Conservation (phyloP, 306 rosid species). For the Quercus gilva region DNA sequence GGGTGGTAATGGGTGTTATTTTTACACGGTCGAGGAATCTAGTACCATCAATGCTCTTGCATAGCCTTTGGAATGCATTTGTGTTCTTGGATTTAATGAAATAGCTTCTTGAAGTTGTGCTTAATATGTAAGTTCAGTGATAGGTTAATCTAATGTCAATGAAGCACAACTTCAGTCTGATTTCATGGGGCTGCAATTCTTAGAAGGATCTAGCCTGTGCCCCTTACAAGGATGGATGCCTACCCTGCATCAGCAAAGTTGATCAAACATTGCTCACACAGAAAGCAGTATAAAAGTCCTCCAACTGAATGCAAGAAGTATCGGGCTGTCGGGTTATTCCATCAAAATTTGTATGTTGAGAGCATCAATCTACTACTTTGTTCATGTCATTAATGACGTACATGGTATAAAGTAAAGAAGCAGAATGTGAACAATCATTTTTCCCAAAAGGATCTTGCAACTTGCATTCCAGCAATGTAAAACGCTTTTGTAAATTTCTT, state of each 20-base stretch:
- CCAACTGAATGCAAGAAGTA: conserved; percentile 3
- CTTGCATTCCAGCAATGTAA: conserved; percentile 4
- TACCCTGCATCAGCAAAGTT: not conserved
- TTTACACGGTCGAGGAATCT: conserved; percentile 88
- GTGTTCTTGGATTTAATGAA: conserved; percentile 84
- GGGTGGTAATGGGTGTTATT: conserved; percentile 86
- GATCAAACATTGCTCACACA: not conserved
- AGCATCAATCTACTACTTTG: conserved; percentile 4
- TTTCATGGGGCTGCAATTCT: conserved; percentile 1
- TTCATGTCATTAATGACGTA: conserved; percentile 15
- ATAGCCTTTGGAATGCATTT: conserved; percentile 97
- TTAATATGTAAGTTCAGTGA: conserved; percentile 20
- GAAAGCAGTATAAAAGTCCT: conserved; percentile 7
- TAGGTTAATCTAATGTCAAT: conserved; percentile 13
- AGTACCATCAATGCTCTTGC: conserved; percentile 89
- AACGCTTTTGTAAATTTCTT: not conserved
- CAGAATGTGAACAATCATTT: conserved; percentile 16
- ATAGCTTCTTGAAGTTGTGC: conserved; percentile 32
- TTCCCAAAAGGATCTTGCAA: conserved; percentile 9
- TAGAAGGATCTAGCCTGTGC: not conserved
- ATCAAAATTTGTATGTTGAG: not conserved
- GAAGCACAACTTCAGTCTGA: conserved; percentile 27
- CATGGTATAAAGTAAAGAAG: conserved; percentile 2
- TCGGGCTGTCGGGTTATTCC: not conserved
- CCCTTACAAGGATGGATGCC: not conserved